phyloP scores from a whole-genome alignment of 1,284 basidiomycete species.

The Caloboletus inedulis region DNA sequence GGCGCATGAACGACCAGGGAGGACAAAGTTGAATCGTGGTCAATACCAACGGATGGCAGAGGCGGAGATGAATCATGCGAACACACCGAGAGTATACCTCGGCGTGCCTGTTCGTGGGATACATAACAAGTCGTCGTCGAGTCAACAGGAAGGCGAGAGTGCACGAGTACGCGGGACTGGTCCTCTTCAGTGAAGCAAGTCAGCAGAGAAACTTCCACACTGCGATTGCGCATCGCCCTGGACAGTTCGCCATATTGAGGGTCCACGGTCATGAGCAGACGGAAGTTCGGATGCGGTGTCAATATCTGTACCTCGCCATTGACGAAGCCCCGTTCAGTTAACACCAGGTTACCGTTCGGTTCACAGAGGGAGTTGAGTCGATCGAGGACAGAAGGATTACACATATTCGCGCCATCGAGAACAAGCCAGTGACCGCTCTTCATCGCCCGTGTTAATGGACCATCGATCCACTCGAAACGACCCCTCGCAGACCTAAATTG shows the following conservation, averaged over 20 bases:
- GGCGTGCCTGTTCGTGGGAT: conserved; percentile 30
- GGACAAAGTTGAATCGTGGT: conserved; percentile 49
- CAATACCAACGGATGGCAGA: conserved; percentile 36
- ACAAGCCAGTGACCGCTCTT: conserved; percentile 88
- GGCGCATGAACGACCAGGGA: conserved; percentile 40
- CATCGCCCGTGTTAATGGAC: conserved; percentile 88
- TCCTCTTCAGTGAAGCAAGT: conserved; percentile 44
- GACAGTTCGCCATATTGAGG: conserved; percentile 92
- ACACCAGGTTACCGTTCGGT: conserved; percentile 71
- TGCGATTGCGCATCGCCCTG: conserved; percentile 97
- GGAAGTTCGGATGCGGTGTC: conserved; percentile 84
- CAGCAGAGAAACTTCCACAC: conserved; percentile 77
- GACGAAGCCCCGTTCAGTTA: conserved; percentile 89
- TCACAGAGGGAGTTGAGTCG: conserved; percentile 97
- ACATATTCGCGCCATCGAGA: conserved; percentile 92
- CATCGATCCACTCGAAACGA: conserved; percentile 94
- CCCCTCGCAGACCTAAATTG: conserved; percentile 36
- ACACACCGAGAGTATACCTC: conserved; percentile 20
- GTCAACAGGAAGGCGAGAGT: conserved; percentile 46
- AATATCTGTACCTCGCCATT: conserved; percentile 75
- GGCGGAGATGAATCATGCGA: not conserved
- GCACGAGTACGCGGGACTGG: conserved; percentile 41
- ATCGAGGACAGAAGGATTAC: conserved; percentile 94
- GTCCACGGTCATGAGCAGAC: conserved; percentile 94
- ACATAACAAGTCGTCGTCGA: conserved; percentile 11